Base-by-base conservation (phyloP, 2,329 filamentous ascomycete species). In the Fusarium tupiense region DNA sequence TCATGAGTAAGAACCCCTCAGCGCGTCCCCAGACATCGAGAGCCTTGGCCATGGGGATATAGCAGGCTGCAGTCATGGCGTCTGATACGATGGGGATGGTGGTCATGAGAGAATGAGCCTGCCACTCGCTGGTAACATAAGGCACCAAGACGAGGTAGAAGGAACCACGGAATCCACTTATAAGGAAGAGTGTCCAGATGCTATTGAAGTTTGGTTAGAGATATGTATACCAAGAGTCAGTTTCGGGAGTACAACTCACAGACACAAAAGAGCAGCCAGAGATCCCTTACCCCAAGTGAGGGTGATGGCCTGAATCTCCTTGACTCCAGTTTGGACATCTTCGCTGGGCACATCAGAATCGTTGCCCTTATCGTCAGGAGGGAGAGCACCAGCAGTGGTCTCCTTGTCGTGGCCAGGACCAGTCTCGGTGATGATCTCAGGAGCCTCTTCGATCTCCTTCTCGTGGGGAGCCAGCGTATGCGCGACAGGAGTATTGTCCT, bases 21-120 rank as follows among this genome's bases (percentile, higher is more conserved):
- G 90, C 86, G 43, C 91, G 88, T 56, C 90, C 91, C 84, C 89
- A 92, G 41, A 92, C 82, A 79, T 92, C 88, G 53, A 91, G 84
- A 17, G 91, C 81, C 77, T 92, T 92, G 38, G 91, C 80, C 80
- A 91, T 85, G 5, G 90, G 89, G 8, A 91, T 88, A 76, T 91
- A 91, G 41, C 89, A 84, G 6, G 91, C 88, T 44, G 89, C 90
- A 70, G 85, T 81, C 77, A 91, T 88, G 65, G 87, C 82, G 71
- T 82, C 84, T 8, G 88, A 81, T 2, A 91, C 85, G 46, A 91
- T 87, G 50, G 84, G 82, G 60, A 89, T 87, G 49, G 88, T 84
- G 8, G 86, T 85, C 43, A 89, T 80, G 11, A 90, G 83, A 11
- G 88, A 89, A 75, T 91, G 89, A 8, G 83, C 79, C 44, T 84